Evolutionary conservation across 2,329 filamentous ascomycete genomes (phyloP), one percentile per base, ranked within the genome.

Genomic region (Oidium heveae): DNA sequence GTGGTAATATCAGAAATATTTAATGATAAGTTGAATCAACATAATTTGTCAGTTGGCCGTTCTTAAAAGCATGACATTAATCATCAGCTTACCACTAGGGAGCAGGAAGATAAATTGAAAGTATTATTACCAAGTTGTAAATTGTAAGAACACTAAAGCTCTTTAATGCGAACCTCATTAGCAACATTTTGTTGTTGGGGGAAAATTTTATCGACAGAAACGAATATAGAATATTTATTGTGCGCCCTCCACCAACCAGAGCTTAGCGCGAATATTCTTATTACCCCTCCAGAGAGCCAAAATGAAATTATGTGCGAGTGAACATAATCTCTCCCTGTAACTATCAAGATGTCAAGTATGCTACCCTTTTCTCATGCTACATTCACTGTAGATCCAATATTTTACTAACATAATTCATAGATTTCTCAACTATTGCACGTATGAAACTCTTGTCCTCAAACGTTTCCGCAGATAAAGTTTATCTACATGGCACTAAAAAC

Each of bases 11-110:
- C 28, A 32, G 28, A 32, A 32, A 8, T 3, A 3, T 28, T 28
- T 28, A 8, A 32, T 5, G 7, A 8, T 32, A 1, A 32, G 28
- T 32, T 32, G 1, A 32, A 32, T 32, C 28, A 32, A 32, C 28
- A 32, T 8, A 32, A 32, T 32, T 32, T 5, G 77, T 79, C 73
- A 73, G 76, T 75, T 77, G 75, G 75, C 75, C 74, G 75, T 79
- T 79, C 75, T 77, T 77, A 76, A 75, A 69, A 59, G 63, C 58
- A 64, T 70, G 74, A 69, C 64, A 33, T 69, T 66, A 69, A 67
- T 79, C 75, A 79, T 79, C 75, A 76, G 68, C 46, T 55, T 54
- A 13, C 18, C 24, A 34, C 13, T 36, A 33, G n/a, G 13, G 41
- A 41, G 53, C 33, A 10, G 12, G 16, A 1, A 12, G 37, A n/a